These are phyloP conservation scores for Yamadazyma dendronema DNA, from an alignment of 1,139 yeast genomes.

Conservation along the genomic window DNA sequence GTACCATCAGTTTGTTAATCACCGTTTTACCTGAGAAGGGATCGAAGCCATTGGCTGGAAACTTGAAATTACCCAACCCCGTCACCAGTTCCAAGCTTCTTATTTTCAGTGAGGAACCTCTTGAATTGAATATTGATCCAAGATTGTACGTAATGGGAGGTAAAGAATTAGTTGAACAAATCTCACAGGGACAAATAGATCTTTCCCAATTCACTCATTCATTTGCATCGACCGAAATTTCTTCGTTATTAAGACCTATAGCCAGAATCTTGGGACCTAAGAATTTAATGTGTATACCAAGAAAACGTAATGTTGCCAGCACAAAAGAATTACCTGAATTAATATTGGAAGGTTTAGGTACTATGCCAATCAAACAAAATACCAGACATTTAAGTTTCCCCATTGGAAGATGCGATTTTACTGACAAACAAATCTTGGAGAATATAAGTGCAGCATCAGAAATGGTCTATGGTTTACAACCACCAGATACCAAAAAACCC, in stretches of 20 bases:
- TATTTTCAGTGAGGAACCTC: slow-evolving; percentile 63
- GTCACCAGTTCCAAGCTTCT: slow-evolving; percentile 62
- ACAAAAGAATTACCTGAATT: slow-evolving; percentile 47
- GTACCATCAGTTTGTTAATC: slow-evolving; percentile 67
- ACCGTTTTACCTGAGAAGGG: slow-evolving; percentile 78
- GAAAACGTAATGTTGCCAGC: slow-evolving; percentile 84
- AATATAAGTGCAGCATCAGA: slow-evolving; percentile 71
- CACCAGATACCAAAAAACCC: slow-evolving; percentile 62
- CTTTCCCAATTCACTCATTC: slow-evolving; percentile 69
- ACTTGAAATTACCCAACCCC: slow-evolving; percentile 75
- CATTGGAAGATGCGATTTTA: slow-evolving; percentile 75
- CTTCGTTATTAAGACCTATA: slow-evolving; percentile 55
- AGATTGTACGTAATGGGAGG: slow-evolving; percentile 57
- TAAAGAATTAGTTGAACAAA: slow-evolving; percentile 60
- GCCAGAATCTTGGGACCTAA: slow-evolving; percentile 85
- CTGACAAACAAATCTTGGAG: slow-evolving; percentile 70
- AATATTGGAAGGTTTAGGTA: slow-evolving; percentile 59
- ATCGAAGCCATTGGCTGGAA: slow-evolving; percentile 70
- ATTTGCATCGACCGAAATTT: slow-evolving; percentile 83
- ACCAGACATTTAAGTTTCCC: slow-evolving; percentile 61
- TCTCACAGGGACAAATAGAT: slow-evolving; percentile 51
- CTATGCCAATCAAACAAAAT: slow-evolving; percentile 71
- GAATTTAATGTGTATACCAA: slow-evolving; percentile 85
- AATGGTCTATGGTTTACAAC: slow-evolving; percentile 60
- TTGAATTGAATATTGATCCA: slow-evolving; percentile 14